A percentile compares a stretch with the other conserved stretches of the same genome.
phyloP scores from a whole-genome alignment of 2,329 filamentous ascomycete species.

The Ilyonectria sp. region DNA sequence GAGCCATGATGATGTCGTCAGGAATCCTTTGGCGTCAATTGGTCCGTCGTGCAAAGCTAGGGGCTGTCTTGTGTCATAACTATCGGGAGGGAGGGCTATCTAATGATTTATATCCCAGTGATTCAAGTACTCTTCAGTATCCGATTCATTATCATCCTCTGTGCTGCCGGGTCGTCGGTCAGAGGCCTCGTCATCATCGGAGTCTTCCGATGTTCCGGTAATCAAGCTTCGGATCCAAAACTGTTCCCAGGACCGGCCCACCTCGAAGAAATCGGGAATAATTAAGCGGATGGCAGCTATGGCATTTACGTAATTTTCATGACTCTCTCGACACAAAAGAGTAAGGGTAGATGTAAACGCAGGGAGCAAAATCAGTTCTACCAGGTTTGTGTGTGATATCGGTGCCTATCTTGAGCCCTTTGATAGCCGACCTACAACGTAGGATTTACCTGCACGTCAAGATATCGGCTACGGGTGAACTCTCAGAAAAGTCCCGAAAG shows the following conservation, averaged over 20 bases:
- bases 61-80: not conserved
- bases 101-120: not conserved
- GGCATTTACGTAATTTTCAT: not conserved
- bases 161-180: not conserved
- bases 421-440: not conserved
- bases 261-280: not conserved
- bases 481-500: not conserved
- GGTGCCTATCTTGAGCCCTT: not conserved
- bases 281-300: not conserved
- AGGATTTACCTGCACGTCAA: not conserved
- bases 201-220: not conserved
- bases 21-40: not conserved
- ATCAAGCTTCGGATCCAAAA: not conserved
- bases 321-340: not conserved
- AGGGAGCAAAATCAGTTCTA: not conserved
- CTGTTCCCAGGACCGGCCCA: not conserved
- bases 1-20: constrained; percentile 14
- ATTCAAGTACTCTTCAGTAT: not conserved
- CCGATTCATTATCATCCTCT: not conserved
- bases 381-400: not conserved
- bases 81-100: not conserved
- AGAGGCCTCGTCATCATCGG: not conserved
- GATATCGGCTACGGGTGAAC: not conserved
- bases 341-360: not conserved
- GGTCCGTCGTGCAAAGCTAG: not conserved